Evolutionary conservation across 305 asterid species (phyloP).

Genomic region (Stenogyne calaminthoides): DNA sequence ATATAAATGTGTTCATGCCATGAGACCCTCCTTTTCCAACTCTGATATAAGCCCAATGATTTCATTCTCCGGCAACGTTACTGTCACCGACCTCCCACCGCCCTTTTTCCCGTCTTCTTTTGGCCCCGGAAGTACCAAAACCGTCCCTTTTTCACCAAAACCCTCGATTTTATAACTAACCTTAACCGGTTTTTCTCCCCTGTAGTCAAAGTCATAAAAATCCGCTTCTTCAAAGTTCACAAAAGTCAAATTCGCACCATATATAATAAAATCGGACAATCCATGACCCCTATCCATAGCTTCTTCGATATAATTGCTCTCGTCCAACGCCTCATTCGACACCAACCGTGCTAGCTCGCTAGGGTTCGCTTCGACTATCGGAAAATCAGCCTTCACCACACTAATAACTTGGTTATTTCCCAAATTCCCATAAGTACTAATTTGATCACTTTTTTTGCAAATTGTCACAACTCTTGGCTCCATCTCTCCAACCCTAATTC

Average conservation of each 20-base stretch:
- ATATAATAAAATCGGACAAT: conserved; percentile 52
- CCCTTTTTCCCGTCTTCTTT: conserved; percentile 1
- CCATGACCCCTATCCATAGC: conserved; percentile 54
- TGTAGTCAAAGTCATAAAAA: conserved; percentile 52
- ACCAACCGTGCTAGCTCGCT: conserved; percentile 50
- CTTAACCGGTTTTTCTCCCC: conserved; percentile 44
- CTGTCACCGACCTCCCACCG: conserved; percentile 43
- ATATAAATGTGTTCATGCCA: conserved; percentile 28
- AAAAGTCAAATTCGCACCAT: conserved; percentile 75
- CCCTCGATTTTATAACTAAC: conserved; percentile 58
- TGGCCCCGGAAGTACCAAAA: conserved; percentile 54
- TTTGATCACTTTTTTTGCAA: conserved; percentile 36
- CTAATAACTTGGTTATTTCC: conserved; percentile 53
- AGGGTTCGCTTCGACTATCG: conserved; percentile 44
- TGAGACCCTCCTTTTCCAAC: conserved; percentile 48
- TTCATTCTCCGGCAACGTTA: conserved; percentile 61
- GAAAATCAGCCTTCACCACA: conserved; percentile 45
- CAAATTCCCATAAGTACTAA: conserved; percentile 24
- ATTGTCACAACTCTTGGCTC: conserved; percentile 63
- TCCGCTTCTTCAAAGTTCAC: conserved; percentile 50
- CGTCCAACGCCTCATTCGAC: conserved; percentile 40
- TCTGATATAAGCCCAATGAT: conserved; percentile 45
- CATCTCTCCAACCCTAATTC: conserved; percentile 35
- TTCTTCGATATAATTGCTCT: conserved; percentile 46
- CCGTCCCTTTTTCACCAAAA: conserved; percentile 64